Evolutionary conservation across 257 asterid species (phyloP), one percentile per base, ranked within the genome.

Genomic region (Primulina huaijiensis): DNA sequence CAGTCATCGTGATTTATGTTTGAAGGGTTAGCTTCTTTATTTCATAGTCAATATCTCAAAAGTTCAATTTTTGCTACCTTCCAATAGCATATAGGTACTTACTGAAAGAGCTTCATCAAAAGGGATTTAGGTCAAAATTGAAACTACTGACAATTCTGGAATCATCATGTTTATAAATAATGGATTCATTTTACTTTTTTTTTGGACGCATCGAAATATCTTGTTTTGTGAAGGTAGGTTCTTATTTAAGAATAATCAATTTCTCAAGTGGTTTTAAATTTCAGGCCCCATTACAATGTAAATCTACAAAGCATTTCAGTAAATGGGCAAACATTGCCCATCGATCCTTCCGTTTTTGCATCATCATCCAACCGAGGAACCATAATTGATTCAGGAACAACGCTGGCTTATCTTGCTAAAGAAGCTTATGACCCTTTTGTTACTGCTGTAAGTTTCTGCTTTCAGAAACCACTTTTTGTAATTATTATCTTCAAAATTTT

Each of bases 321-420:
- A 35, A 91, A 91, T 58, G 99, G 99, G 57, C 97, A 94, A 83
- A 71, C 74, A 56, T 77, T 94, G 75, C 64, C 91, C 64, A 89
- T 94, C 73, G 85, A 79, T 69, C 74, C 91, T 25, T 81, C 93
- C 5, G 97, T 88, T 23, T 94, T 94, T 78, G 75, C 88, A 56
- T 91, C 97, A 68, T 74, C 95, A 65, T 63, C 35, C 80, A 89
- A 78, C 83, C 74, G 83, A 62, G 99, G 99, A 74, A 94, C 97
- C 8, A 91, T 94, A 78, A 80, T 94, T 43, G 99, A 94, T 80
- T 94, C 99, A 9, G 97, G 99, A 78, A 93, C 99, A 55, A 93
- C 99, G 9, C 79, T 93, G 80, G 96, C 97, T 19, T 93, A 94
- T 81, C 89, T 94, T 74, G 93, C 96, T 11, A 95, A 87, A 72